Evolutionary conservation across 805 yeast genomes (phyloP).

Genomic region (Candida boleticola): DNA sequence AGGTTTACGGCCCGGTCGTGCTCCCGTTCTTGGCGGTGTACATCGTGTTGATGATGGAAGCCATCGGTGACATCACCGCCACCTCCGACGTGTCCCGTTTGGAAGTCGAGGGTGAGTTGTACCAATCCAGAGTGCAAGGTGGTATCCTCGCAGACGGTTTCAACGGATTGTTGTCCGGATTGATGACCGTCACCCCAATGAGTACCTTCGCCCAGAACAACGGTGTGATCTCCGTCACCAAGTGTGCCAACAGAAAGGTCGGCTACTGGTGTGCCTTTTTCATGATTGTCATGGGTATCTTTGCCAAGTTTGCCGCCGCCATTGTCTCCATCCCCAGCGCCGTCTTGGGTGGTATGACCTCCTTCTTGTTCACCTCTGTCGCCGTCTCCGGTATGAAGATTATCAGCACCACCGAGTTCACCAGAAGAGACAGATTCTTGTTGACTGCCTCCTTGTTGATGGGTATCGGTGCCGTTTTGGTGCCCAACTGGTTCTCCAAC

Average conservation of each 20-base stretch:
- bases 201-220: conserved; percentile 93
- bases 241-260: conserved; percentile 81
- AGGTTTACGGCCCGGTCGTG: conserved; percentile 81
- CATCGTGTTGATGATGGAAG: conserved; percentile 83
- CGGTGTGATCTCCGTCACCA: conserved; percentile 90
- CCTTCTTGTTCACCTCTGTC: conserved; percentile 72
- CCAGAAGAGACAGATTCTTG: conserved; percentile 72
- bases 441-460: conserved; percentile 62
- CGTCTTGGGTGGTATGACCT: conserved; percentile 80
- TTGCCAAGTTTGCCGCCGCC: conserved; percentile 88
- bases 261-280: conserved; percentile 83
- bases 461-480: conserved; percentile 67
- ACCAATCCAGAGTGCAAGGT: conserved; percentile 88
- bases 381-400: conserved; percentile 73
- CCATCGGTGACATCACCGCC: conserved; percentile 93
- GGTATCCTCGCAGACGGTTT: conserved; percentile 89
- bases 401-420: conserved; percentile 58
- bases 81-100: conserved; percentile 87
- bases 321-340: conserved; percentile 56
- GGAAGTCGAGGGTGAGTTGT: conserved; percentile 77
- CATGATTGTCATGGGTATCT: conserved; percentile 81
- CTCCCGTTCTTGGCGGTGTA: conserved; percentile 83
- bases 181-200: conserved; percentile 85
- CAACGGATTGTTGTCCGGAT: conserved; percentile 72
- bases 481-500: conserved; percentile 60